These are phyloP conservation scores for Lodderomyces pseudojiufengensis DNA, from an alignment of 1,139 yeast species.

Conservation along the genomic window DNA sequence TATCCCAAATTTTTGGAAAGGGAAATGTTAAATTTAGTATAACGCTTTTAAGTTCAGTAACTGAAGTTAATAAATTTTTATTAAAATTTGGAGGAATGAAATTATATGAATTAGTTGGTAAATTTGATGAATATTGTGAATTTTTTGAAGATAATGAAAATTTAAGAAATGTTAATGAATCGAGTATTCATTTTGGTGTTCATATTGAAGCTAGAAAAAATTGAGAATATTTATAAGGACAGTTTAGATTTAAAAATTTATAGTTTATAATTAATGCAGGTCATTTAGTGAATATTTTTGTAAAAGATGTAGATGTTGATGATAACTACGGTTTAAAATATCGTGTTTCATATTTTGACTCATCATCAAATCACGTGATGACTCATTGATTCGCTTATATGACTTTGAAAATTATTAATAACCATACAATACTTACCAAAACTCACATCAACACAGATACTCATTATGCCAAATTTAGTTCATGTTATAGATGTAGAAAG, in stretches of 20 bases:
- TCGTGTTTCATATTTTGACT: too few relatives aligned
- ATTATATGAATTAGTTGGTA: slow-evolving; percentile 34
- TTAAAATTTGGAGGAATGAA: slow-evolving; percentile 29
- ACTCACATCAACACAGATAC: neutral
- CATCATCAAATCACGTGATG: neutral
- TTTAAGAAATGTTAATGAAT: slow-evolving; percentile 9
- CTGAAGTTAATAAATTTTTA: slow-evolving; percentile 33
- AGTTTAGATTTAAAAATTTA: neutral
- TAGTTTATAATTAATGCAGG: slow-evolving; percentile 6
- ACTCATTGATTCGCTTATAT: neutral
- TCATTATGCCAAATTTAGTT: slow-evolving; percentile 36
- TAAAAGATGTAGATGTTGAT: too few relatives aligned
- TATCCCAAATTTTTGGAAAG: slow-evolving; percentile 30
- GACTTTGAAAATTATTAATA: neutral
- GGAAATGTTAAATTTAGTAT: slow-evolving; percentile 32
- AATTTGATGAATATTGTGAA: slow-evolving; percentile 28
- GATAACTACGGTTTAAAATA: too few relatives aligned
- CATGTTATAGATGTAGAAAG: slow-evolving; percentile 91
- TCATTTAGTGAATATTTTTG: slow-evolving; percentile 1
- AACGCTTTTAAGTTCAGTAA: slow-evolving; percentile 27
- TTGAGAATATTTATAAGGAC: too few relatives aligned
- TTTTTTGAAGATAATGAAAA: slow-evolving; percentile 17
- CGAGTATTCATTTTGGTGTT: slow-evolving; percentile 17
- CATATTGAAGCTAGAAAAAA: slow-evolving; percentile 17
- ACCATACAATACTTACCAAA: neutral